Conservation (phyloP, 2,329 filamentous ascomycete genomes). For the Aspergillus neoniger region DNA sequence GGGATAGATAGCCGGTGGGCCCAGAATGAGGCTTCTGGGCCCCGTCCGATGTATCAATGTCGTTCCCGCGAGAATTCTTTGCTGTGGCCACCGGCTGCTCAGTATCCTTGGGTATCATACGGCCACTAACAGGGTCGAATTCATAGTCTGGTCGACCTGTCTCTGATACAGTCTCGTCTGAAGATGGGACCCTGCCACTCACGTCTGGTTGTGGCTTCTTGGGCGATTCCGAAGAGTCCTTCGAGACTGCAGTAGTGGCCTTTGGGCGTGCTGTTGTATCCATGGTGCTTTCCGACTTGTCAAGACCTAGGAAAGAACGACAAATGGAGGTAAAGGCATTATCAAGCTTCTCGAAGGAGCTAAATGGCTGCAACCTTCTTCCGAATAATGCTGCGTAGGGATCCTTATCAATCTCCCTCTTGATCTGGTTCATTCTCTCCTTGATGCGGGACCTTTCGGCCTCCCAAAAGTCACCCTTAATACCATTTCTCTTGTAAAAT, state of each 20-base stretch:
- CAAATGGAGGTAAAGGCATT: conserved; percentile 34
- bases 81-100: neutral
- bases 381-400: conserved; percentile 47
- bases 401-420: conserved; percentile 37
- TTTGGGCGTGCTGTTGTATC: conserved; percentile 4
- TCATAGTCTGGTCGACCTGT: conserved; percentile 20
- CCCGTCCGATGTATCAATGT: neutral
- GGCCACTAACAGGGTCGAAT: conserved; percentile 47
- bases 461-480: conserved; percentile 23
- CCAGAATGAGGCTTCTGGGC: neutral
- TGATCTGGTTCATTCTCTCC: conserved; percentile 40
- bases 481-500: neutral
- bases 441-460: conserved; percentile 25
- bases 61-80: neutral
- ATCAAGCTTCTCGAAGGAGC: conserved; percentile 22
- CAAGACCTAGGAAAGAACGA: conserved; percentile 30
- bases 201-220: conserved; percentile 9
- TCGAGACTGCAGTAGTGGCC: conserved; percentile 4
- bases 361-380: conserved; percentile 31
- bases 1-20: conserved; percentile 12
- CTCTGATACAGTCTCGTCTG: neutral
- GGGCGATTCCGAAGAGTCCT: neutral
- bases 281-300: conserved; percentile 1
- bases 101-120: conserved; percentile 36
- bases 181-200: neutral